Percentiles rank a stretch among this genome's conserved stretches.
These are phyloP conservation scores for Chaetomiaceae sp. DNA, from an alignment of 2,329 filamentous ascomycete genomes.

Conservation along the genomic window DNA sequence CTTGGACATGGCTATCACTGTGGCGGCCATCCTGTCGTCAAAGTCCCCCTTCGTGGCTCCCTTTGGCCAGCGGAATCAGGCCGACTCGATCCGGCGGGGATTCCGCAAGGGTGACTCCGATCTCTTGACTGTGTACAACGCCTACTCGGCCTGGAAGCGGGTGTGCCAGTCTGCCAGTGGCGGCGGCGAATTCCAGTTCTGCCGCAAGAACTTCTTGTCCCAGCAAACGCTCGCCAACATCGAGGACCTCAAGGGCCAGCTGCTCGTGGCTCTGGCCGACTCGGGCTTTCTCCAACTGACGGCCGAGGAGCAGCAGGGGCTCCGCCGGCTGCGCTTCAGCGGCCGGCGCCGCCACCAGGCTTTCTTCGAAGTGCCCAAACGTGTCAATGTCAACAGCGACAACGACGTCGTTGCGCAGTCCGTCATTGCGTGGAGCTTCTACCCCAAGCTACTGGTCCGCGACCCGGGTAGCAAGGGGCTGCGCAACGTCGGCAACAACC, in stretches of 20 bases:
- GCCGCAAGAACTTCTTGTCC: conserved; percentile 88
- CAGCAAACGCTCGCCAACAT: conserved; percentile 86
- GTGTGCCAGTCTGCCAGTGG: conserved; percentile 62
- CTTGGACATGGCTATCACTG: conserved; percentile 83
- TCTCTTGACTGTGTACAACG: conserved; percentile 86
- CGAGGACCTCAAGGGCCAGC: conserved; percentile 90
- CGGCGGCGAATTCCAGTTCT: conserved; percentile 79
- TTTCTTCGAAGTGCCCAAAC: conserved; percentile 77
- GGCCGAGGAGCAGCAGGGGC: conserved; percentile 60
- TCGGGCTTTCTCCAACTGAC: conserved; percentile 75
- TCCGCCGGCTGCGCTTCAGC: conserved; percentile 63
- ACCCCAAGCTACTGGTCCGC: conserved; percentile 80
- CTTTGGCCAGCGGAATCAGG: conserved; percentile 75
- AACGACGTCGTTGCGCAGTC: conserved; percentile 75
- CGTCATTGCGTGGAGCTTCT: conserved; percentile 90
- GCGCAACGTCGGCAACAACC: conserved; percentile 89
- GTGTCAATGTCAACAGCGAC: conserved; percentile 67
- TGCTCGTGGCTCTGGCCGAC: conserved; percentile 78
- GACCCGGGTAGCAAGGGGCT: conserved; percentile 69
- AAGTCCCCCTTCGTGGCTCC: conserved; percentile 90
- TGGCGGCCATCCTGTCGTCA: conserved; percentile 86
- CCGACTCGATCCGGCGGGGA: conserved; percentile 67
- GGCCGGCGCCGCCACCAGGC: conserved; percentile 55
- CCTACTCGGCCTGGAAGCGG: conserved; percentile 82
- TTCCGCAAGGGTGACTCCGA: conserved; percentile 89